Percentiles rank a stretch among this genome's conserved stretches.
These are phyloP conservation scores for Tylopilus subfusipes DNA, from an alignment of 768 basidiomycete species.

Conservation along the genomic window DNA sequence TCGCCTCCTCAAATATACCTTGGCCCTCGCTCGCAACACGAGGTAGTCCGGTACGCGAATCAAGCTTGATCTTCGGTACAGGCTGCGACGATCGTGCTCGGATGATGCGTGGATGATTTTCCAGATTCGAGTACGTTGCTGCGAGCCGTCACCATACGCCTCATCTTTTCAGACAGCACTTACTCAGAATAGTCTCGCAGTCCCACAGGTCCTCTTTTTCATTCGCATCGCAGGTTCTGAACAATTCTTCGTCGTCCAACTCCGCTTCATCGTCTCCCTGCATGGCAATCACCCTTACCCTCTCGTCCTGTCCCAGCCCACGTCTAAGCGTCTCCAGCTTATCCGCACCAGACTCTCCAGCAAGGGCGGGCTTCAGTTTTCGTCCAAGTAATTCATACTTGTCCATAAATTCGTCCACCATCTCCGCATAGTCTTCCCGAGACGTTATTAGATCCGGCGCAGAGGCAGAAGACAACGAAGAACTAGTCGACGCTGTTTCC, in stretches of 20 bases:
- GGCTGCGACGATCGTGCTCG: conserved; percentile 54
- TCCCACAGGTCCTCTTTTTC: conserved; percentile 86
- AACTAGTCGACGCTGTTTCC: conserved; percentile 37
- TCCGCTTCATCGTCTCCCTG: conserved; percentile 47
- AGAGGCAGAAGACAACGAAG: conserved; percentile 41
- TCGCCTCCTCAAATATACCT: conserved; percentile 20
- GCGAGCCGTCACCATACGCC: conserved; percentile 11
- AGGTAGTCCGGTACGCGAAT: conserved; percentile 78
- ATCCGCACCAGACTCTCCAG: conserved; percentile 67
- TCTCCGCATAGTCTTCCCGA: conserved; percentile 82
- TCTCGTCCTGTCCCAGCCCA: conserved; percentile 68
- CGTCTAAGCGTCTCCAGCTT: conserved; percentile 79
- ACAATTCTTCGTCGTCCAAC: conserved; percentile 42
- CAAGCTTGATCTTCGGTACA: conserved; percentile 63
- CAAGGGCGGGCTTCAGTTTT: conserved; percentile 74
- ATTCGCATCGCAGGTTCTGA: conserved; percentile 34
- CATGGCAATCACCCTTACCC: conserved; percentile 44
- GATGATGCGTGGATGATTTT: conserved; percentile 93
- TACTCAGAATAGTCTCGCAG: conserved; percentile 92
- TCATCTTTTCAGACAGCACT: conserved; percentile 27
- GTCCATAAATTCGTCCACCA: conserved; percentile 92
- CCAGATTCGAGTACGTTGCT: conserved; percentile 97
- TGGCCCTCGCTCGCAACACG: conserved; percentile 35
- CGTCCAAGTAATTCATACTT: conserved; percentile 90
- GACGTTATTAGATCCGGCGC: conserved; percentile 75